These are phyloP conservation scores for Ascochyta viciae-villosae DNA, from an alignment of 2,329 filamentous ascomycete genomes.

Conservation along the genomic window DNA sequence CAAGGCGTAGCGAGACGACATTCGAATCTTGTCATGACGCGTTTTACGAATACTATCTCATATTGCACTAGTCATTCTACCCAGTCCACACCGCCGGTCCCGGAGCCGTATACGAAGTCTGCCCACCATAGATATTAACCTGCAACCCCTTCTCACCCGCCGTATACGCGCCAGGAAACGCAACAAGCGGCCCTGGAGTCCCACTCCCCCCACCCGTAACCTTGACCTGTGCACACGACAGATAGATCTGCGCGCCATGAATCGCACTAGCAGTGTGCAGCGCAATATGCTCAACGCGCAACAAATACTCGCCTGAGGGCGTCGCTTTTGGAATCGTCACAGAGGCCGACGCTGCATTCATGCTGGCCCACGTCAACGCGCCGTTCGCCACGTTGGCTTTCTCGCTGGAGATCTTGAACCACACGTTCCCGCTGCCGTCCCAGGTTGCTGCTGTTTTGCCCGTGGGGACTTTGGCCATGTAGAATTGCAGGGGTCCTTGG, in stretches of 20 bases:
- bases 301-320: constrained; percentile 55
- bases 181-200: constrained; percentile 47
- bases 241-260: constrained; percentile 55
- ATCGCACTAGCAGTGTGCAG: constrained; percentile 48
- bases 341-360: constrained; percentile 32
- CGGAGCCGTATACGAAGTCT: constrained; percentile 37
- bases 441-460: constrained; percentile 37
- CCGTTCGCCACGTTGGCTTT: constrained; percentile 26
- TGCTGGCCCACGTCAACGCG: constrained; percentile 36
- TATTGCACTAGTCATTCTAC: neutral
- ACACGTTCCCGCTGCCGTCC: constrained; percentile 45
- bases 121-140: constrained; percentile 41
- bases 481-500: constrained; percentile 48
- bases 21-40: neutral
- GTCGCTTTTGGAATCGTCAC: constrained; percentile 51
- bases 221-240: constrained; percentile 55
- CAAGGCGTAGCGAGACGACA: constrained; percentile 7
- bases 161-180: constrained; percentile 53
- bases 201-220: constrained; percentile 50
- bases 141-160: constrained; percentile 41
- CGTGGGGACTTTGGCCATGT: constrained; percentile 47
- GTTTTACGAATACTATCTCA: no score
- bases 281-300: constrained; percentile 57
- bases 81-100: constrained; percentile 42
- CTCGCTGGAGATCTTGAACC: constrained; percentile 48